These are phyloP conservation scores for Ophiognomonia clavigignenti-juglandacearum DNA, from an alignment of 2,329 filamentous ascomycete genomes.

Conservation along the genomic window DNA sequence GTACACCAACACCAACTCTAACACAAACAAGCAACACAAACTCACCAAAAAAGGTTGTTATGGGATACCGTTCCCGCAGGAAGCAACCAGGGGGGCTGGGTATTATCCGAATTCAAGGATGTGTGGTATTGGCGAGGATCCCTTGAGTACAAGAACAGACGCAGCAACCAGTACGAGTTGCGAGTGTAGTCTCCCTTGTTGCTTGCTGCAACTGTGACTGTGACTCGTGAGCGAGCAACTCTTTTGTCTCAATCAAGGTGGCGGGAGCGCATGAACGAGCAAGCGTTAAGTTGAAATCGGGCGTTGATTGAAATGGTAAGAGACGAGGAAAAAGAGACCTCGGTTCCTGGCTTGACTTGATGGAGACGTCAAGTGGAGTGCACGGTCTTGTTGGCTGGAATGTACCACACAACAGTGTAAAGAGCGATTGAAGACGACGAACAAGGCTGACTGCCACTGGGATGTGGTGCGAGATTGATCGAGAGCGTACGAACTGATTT, in stretches of 20 bases:
- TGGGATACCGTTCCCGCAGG: constrained; percentile 10
- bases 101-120: background rate
- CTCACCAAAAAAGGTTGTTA: constrained; percentile 13
- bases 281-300: background rate
- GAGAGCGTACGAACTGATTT: too few species aligned
- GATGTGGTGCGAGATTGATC: too few species aligned
- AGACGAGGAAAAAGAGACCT: too few species aligned
- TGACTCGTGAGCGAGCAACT: background rate
- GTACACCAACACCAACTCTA: background rate
- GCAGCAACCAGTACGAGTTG: too few species aligned
- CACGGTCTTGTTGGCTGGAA: too few species aligned
- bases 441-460: too few species aligned
- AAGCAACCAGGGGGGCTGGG: background rate
- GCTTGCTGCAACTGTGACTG: too few species aligned
- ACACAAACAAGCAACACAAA: background rate
- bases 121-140: constrained; percentile 10
- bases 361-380: too few species aligned
- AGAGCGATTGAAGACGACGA: too few species aligned
- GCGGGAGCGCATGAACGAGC: constrained; percentile 1
- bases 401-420: too few species aligned
- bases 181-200: too few species aligned
- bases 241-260: background rate
- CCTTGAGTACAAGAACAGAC: constrained; percentile 9
- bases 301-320: constrained; percentile 1
- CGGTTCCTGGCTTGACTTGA: too few species aligned